phyloP scores from a whole-genome alignment of 225 moss, liverwort and hornwort genomes.

The Takakia lepidozioides region DNA sequence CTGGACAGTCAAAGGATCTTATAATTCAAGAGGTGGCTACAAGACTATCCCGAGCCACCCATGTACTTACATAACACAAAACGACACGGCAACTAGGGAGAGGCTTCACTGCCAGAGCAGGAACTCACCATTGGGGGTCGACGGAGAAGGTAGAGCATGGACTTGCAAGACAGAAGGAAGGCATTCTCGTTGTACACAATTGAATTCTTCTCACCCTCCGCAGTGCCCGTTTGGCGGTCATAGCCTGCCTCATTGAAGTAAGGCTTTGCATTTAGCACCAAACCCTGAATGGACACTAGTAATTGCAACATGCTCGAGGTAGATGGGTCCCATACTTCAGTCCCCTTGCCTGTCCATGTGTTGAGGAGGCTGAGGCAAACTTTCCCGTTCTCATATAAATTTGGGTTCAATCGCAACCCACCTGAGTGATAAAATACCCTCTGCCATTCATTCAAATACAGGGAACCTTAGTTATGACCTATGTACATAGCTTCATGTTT shows the following conservation, averaged over 20 bases:
- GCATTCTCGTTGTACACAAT: constrained; percentile 89
- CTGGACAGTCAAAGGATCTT: no score
- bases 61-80: no score
- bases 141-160: constrained; percentile 90
- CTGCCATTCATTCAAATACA: constrained; percentile 33
- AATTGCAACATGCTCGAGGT: constrained; percentile 93
- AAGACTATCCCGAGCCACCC: no score
- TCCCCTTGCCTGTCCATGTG: constrained; percentile 94
- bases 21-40: no score
- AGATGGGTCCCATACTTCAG: constrained; percentile 93
- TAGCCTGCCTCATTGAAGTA: constrained; percentile 99
- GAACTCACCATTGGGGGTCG: constrained; percentile 82
- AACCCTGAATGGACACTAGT: constrained; percentile 87
- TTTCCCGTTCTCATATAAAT: constrained; percentile 97
- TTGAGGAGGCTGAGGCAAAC: constrained; percentile 97
- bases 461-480: no score
- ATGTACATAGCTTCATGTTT: no score
- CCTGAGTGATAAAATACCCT: constrained; percentile 91
- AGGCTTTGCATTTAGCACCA: constrained; percentile 93
- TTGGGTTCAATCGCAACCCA: constrained; percentile 89
- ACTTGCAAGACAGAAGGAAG: constrained; percentile 92
- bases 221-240: constrained; percentile 87
- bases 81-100: neutral
- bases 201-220: constrained; percentile 96
- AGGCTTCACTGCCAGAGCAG: neutral